Base-by-base conservation (phyloP, 148 eudicot genomes). In the Heliosperma pusillum region DNA sequence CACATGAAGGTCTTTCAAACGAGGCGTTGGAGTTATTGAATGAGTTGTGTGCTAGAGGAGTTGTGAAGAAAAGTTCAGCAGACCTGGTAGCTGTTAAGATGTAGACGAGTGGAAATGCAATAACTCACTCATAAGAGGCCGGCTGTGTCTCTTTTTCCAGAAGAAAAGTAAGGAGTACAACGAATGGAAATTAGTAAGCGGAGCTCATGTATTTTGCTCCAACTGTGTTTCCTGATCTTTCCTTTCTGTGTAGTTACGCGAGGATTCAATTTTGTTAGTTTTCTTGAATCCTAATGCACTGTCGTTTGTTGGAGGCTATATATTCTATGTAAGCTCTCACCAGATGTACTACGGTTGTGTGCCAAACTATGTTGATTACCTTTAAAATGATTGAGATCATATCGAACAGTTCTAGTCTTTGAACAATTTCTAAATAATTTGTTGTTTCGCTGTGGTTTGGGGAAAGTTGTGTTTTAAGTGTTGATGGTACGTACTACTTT, bases 21-120 rank as follows among this genome's bases (percentile, higher is more conserved):
- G 88, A 87, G 79, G 92, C 90, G 60, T 74, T 75, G 77, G 87
- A 83, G 77, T 58, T 89, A 20, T 71, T 87, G 78, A 82, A 82
- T 20, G 84, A 80, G 80, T 22, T 89, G 72, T 83, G 86, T 74
- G 77, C 78, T 33, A 77, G 83, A 77, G 90, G 92, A 53, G 74
- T 83, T 77, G 87, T 89, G 71, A 85, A 80, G 81, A 85, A 62
- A 79, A 85, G 87, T 79, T 85, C 86, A 27, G 90, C 87, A 2
- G 78, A 87, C 52, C 85, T 77, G 79, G 86, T 87, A 22, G 89
- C 78, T 8, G 80, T 81, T 63, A 85, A 82, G 82, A 70, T 81
- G 82, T 82, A 82, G 77, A 59, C 73, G 21, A 66, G 61, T 12
- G 2, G 45, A 71, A 68, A 22, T 76, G 17, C 55, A 50, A 50